phyloP scores from a whole-genome alignment of 1,284 basidiomycete species.

The Tremellales sp. region DNA sequence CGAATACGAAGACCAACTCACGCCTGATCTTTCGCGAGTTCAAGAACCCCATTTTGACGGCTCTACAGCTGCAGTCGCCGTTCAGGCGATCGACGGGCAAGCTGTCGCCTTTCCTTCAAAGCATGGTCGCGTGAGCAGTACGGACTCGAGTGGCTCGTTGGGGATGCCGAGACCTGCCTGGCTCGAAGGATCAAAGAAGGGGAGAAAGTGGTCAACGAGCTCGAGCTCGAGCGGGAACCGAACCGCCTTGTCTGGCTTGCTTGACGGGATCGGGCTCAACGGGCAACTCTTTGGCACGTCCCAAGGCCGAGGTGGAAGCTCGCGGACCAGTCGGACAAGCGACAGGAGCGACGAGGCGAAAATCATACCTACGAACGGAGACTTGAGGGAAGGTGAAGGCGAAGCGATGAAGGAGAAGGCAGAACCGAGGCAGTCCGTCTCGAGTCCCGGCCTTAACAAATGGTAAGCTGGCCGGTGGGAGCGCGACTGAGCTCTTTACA shows the following conservation, averaged over 20 bases:
- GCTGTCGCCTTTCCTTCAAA: constrained; percentile 2
- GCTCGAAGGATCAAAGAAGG: constrained; percentile 21
- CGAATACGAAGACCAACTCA: constrained; percentile 19
- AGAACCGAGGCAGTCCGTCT: constrained; percentile 1
- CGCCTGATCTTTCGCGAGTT: neutral
- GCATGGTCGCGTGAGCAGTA: neutral
- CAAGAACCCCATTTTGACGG: constrained; percentile 28
- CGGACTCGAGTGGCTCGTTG: constrained; percentile 16
- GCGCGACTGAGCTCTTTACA: constrained; percentile 2
- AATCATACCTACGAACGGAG: constrained; percentile 10
- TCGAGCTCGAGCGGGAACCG: constrained; percentile 32
- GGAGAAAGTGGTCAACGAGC: constrained; percentile 29
- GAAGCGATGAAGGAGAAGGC: neutral
- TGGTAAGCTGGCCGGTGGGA: too few relatives aligned
- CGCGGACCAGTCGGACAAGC: constrained; percentile 11
- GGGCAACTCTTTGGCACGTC: neutral
- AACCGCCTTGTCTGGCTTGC: constrained; percentile 28
- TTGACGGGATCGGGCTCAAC: constrained; percentile 39
- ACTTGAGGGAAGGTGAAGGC: constrained; percentile 2
- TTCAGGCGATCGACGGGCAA: constrained; percentile 25
- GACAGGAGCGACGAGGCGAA: constrained; percentile 20
- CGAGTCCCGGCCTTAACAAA: neutral
- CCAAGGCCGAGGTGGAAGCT: neutral
- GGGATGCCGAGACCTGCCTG: constrained; percentile 37
- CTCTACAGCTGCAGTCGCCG: constrained; percentile 31